Conservation (phyloP, 2,329 filamentous ascomycete species). For the Colletotrichum sp. region DNA sequence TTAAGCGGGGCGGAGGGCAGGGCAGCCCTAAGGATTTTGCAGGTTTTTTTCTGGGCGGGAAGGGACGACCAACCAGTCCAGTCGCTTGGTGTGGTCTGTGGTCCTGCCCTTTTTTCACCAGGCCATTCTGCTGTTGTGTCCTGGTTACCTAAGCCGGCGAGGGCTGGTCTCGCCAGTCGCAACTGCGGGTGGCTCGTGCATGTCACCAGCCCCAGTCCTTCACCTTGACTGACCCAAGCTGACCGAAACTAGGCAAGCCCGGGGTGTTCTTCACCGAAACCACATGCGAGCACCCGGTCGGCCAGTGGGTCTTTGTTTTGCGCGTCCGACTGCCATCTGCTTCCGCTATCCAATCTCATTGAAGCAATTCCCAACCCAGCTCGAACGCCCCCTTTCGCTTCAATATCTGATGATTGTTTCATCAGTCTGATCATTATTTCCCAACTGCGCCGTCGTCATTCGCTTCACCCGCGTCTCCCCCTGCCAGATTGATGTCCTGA, state of each 20-base stretch:
- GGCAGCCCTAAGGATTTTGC: slow-evolving; percentile 39
- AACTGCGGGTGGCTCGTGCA: not conserved
- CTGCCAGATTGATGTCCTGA: not conserved
- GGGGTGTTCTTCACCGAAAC: not conserved
- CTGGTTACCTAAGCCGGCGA: not conserved
- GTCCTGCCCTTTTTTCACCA: not conserved
- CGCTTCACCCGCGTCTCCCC: not conserved
- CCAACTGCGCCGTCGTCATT: not conserved
- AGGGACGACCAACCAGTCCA: not conserved
- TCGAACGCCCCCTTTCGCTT: not conserved
- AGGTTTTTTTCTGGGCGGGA: not conserved
- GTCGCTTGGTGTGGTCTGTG: not conserved
- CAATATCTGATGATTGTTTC: not conserved
- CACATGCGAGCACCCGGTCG: not conserved
- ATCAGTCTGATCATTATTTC: not conserved
- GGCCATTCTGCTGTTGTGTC: not conserved
- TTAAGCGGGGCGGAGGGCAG: slow-evolving; percentile 44
- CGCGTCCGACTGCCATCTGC: not conserved
- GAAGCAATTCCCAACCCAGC: not conserved
- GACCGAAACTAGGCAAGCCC: not conserved
- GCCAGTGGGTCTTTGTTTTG: not conserved
- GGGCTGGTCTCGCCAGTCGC: not conserved
- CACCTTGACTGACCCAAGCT: not conserved
- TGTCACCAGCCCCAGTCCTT: not conserved
- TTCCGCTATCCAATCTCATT: not conserved